Evolutionary conservation across 2,329 filamentous ascomycete species (phyloP).

Genomic region (Epichloe aotearoae): DNA sequence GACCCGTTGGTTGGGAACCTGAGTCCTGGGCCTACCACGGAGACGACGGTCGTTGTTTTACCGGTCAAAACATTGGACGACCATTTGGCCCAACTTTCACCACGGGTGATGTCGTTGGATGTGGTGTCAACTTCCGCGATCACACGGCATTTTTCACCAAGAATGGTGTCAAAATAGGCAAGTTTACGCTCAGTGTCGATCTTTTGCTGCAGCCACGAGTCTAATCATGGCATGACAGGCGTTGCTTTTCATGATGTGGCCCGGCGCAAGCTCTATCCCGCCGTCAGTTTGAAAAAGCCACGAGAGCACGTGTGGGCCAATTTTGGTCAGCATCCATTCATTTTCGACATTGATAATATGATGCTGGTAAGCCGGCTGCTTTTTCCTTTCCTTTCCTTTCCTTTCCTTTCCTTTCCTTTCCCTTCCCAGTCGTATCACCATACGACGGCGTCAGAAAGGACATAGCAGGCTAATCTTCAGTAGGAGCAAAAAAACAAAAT

Average conservation of each 20-base stretch:
- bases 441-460: background rate
- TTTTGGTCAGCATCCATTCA: slow-evolving; percentile 63
- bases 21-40: slow-evolving; percentile 59
- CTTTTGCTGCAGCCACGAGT: background rate
- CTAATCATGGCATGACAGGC: slow-evolving; percentile 30
- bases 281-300: slow-evolving; percentile 50
- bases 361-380: slow-evolving; percentile 46
- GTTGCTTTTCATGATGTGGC: slow-evolving; percentile 56
- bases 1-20: slow-evolving; percentile 53
- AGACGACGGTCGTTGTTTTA: slow-evolving; percentile 51
- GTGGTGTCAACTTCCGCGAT: slow-evolving; percentile 51
- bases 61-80: slow-evolving; percentile 42
- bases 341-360: slow-evolving; percentile 82
- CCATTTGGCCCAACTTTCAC: slow-evolving; percentile 44
- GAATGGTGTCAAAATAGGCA: slow-evolving; percentile 45
- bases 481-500: slow-evolving; percentile 50
- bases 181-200: slow-evolving; percentile 8
- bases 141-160: slow-evolving; percentile 57
- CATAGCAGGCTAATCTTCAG: background rate
- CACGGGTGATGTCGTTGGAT: slow-evolving; percentile 46
- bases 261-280: slow-evolving; percentile 50
- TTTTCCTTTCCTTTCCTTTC: too few relatives aligned
- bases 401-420: too few relatives aligned
- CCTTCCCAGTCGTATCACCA: background rate
- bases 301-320: slow-evolving; percentile 51